Evolutionary conservation across 2,329 filamentous ascomycete genomes (phyloP).

Genomic region (Clarireedia paspali): DNA sequence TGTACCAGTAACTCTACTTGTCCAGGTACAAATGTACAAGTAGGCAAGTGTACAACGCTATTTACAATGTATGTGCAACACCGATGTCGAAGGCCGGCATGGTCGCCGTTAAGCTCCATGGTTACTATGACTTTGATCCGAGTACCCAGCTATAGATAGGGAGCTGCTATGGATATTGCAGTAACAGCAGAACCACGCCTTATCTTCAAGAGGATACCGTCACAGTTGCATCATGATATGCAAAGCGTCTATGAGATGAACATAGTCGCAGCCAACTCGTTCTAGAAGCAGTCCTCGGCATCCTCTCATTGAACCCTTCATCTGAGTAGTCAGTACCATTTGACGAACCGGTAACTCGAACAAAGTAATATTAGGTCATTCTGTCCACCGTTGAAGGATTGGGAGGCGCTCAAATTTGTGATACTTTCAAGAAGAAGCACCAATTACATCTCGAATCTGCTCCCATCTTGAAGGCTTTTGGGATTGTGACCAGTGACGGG

Average conservation of each 20-base stretch:
- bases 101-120: too few relatives aligned
- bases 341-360: too few relatives aligned
- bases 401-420: background rate
- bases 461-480: background rate
- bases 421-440: background rate
- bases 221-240: background rate
- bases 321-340: background rate
- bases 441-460: background rate
- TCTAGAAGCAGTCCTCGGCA: background rate
- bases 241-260: background rate
- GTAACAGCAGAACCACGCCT: too few relatives aligned
- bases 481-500: slow-evolving; percentile 5
- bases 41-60: too few relatives aligned
- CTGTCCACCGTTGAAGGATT: background rate
- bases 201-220: background rate
- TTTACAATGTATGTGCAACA: too few relatives aligned
- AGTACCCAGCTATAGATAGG: too few relatives aligned
- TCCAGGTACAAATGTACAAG: too few relatives aligned
- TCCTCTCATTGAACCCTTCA: background rate
- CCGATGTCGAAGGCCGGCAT: too few relatives aligned
- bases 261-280: background rate
- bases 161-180: too few relatives aligned
- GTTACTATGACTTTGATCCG: too few relatives aligned
- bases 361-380: background rate
- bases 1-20: too few relatives aligned